phyloP scores from a whole-genome alignment of 1,284 basidiomycete genomes.

The Ganoderma lingzhi region DNA sequence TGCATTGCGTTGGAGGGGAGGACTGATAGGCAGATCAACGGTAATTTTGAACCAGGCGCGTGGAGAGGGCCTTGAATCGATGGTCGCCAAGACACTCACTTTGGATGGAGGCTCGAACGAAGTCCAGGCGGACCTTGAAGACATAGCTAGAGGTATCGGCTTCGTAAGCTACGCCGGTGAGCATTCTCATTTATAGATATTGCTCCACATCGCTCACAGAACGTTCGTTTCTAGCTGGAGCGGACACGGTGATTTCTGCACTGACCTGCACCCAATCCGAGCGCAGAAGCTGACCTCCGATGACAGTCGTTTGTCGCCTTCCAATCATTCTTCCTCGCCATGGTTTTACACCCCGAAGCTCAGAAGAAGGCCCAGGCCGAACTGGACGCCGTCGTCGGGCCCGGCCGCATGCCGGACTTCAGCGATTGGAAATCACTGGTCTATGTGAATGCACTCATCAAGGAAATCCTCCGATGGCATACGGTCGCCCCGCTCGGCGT shows the following conservation, averaged over 20 bases:
- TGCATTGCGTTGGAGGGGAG: not conserved
- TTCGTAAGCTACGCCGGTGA: not conserved
- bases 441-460: slow-evolving; percentile 32
- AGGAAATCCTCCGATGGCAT: slow-evolving; percentile 25
- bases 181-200: not conserved
- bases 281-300: not conserved
- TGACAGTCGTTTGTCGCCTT: slow-evolving; percentile 34
- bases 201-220: not conserved
- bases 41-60: not conserved
- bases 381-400: slow-evolving; percentile 36
- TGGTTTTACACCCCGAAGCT: slow-evolving; percentile 34
- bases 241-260: slow-evolving; percentile 1
- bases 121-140: not conserved
- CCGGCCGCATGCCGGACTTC: slow-evolving; percentile 31
- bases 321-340: slow-evolving; percentile 32
- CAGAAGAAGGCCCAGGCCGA: slow-evolving; percentile 38
- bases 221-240: not conserved
- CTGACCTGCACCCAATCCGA: not conserved
- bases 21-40: not conserved
- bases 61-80: not conserved
- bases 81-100: not conserved
- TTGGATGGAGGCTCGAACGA: not conserved
- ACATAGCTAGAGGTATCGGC: not conserved
- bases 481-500: slow-evolving; percentile 14
- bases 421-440: slow-evolving; percentile 22